Percentiles rank a stretch among this genome's conserved stretches.
These are phyloP conservation scores for Chaetomium globosum DNA, from an alignment of 2,329 filamentous ascomycete species.

Conservation along the genomic window DNA sequence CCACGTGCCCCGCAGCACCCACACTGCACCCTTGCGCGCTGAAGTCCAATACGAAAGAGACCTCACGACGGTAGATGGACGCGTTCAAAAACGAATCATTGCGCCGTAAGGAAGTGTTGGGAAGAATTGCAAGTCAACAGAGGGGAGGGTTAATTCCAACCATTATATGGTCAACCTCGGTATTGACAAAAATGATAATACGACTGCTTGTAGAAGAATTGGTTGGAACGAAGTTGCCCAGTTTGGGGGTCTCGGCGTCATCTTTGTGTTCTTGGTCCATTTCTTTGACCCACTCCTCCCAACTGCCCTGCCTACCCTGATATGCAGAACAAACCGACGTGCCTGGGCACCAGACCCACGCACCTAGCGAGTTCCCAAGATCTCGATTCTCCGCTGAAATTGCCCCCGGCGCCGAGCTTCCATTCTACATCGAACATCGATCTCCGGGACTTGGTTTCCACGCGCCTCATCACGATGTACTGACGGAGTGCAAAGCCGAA, in stretches of 20 bases:
- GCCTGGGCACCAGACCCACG: background rate
- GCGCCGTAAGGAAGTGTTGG: background rate
- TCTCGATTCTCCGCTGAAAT: conserved; percentile 2
- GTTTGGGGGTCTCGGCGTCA: background rate
- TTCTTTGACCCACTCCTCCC: background rate
- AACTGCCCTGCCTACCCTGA: background rate
- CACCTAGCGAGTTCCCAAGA: background rate
- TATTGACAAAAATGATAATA: too few species aligned
- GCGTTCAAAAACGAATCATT: background rate
- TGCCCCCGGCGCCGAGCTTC: background rate
- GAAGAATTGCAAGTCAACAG: background rate
- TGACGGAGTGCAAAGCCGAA: background rate
- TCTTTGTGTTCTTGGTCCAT: background rate
- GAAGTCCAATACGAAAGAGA: background rate
- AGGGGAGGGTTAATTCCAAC: background rate
- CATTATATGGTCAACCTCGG: background rate
- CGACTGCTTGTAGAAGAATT: too few species aligned
- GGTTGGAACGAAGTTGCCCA: background rate
- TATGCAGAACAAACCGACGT: background rate
- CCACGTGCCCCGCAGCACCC: background rate
- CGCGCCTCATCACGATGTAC: background rate
- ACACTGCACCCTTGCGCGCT: background rate
- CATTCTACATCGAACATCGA: background rate
- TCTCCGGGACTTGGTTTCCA: background rate
- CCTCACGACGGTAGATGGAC: background rate